Conservation (phyloP, 192 early-diverging fungal genomes). For the Mortierella antarctica region DNA sequence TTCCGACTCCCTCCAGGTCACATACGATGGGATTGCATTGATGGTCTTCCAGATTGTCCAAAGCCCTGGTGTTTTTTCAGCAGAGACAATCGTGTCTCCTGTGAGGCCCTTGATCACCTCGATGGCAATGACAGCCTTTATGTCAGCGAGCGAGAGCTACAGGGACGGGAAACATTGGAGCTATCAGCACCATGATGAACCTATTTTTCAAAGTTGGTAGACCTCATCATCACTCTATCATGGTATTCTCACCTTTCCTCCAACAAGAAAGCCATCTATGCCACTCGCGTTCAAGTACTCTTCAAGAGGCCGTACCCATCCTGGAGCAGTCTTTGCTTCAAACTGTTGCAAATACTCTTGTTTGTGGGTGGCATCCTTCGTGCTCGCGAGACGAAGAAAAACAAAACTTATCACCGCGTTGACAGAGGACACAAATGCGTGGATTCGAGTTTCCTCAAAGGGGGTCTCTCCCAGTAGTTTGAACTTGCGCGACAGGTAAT, state of each 20-base stretch:
- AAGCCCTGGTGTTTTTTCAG: neutral
- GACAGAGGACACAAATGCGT: neutral
- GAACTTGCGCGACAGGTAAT: slow-evolving; percentile 12
- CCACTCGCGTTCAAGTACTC: neutral
- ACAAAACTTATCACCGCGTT: neutral
- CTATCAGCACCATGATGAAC: neutral
- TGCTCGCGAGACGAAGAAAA: neutral
- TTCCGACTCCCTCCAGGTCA: neutral
- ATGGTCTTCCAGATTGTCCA: slow-evolving; percentile 1
- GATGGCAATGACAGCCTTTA: neutral
- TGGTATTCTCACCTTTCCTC: too few relatives aligned
- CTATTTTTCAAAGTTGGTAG: too few relatives aligned
- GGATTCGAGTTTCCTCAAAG: neutral
- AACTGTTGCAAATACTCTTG: neutral
- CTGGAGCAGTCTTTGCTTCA: neutral
- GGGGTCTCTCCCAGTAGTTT: slow-evolving; percentile 4
- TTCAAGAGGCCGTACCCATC: neutral
- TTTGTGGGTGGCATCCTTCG: neutral
- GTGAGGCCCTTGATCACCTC: neutral
- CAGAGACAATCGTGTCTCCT: neutral
- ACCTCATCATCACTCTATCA: too few relatives aligned
- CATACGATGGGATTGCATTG: neutral
- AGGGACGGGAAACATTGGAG: neutral
- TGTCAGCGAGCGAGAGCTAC: slow-evolving; percentile 5
- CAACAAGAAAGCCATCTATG: neutral